Evolutionary conservation across 306 rosid genomes (phyloP), one percentile per base, ranked within the genome.

Genomic region (Glycine latifolia): DNA sequence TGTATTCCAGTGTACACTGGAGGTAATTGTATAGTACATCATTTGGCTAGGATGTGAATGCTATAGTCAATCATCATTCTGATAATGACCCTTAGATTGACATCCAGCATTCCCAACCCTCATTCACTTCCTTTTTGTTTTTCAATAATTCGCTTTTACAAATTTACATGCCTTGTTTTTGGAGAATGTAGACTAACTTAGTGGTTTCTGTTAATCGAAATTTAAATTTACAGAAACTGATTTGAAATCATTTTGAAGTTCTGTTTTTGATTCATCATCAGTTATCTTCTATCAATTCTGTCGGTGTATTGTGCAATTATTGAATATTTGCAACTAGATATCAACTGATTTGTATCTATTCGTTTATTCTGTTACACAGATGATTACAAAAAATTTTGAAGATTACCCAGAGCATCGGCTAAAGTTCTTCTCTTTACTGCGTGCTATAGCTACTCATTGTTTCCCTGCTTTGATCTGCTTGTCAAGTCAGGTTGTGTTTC

Each of bases 371-470:
- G 77, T 67, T 73, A 5, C 10, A 73, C 85, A 93, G 98, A 95
- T 95, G 99, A 95, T 95, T 79, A 93, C 97, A 0, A 93, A 90
- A 79, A 93, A 89, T 82, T 95, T 92, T 85, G 98, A 95, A 89
- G 99, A 95, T 84, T 95, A 95, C 83, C 99, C 98, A 0, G 98
- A 95, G 88, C 98, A 95, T 86, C 93, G 98, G 73, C 92, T 95
- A n/a, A 95, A 91, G 87, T 95, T 95, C 84, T 95, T 95, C 87
- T 95, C 99, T 12, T 85, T 95, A 47, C 96, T 95, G 1, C 90
- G 98, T 62, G 97, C 99, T 76, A 95, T 95, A 67, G 98, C 97
- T 26, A 90, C 98, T 4, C 86, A 89, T 84, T 95, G 99, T 88
- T 95, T 95, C 76, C 92, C 91, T 50, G 99, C 99, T 6, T 83